Conservation (phyloP, 352 stramenopile species). For the Globisporangium nodosum region DNA sequence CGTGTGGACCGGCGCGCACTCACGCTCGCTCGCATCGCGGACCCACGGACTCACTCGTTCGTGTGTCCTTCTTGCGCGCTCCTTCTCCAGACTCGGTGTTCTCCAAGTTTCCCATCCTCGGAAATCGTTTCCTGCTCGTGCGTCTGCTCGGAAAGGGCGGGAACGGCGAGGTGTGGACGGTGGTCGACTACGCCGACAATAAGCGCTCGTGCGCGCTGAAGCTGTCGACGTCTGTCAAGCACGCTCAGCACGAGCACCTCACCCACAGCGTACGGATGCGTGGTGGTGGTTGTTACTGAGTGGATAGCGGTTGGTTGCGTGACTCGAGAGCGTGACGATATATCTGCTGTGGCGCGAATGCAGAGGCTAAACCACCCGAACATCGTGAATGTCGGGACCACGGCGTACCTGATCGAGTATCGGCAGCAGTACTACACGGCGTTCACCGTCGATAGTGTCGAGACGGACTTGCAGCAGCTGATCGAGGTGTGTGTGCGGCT, state of each 20-base stretch:
- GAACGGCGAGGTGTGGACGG: conserved; percentile 78
- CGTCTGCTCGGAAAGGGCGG: conserved; percentile 65
- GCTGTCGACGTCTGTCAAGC: conserved; percentile 64
- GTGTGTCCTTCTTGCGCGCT: not conserved
- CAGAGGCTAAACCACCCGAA: conserved; percentile 65
- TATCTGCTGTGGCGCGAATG: too few relatives aligned
- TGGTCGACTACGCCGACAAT: conserved; percentile 68
- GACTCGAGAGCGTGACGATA: not conserved
- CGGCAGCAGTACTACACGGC: conserved; percentile 67
- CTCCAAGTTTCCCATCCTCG: conserved; percentile 63
- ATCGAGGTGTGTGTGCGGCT: conserved; percentile 39
- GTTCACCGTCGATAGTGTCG: conserved; percentile 67
- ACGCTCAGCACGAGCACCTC: conserved; percentile 60
- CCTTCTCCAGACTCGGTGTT: conserved; percentile 45
- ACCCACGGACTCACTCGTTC: conserved; percentile 15
- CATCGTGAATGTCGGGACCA: conserved; percentile 59
- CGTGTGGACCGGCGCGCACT: too few relatives aligned
- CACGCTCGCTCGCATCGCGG: conserved; percentile 6
- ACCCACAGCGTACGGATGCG: conserved; percentile 56
- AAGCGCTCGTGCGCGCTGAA: conserved; percentile 61
- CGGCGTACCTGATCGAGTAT: conserved; percentile 58
- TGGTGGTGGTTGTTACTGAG: not conserved
- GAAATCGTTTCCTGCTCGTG: conserved; percentile 61
- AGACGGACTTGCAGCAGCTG: conserved; percentile 68
- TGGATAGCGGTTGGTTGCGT: not conserved